Base-by-base conservation (phyloP, 2,329 filamentous ascomycete genomes). In the Colletotrichum abscissum region DNA sequence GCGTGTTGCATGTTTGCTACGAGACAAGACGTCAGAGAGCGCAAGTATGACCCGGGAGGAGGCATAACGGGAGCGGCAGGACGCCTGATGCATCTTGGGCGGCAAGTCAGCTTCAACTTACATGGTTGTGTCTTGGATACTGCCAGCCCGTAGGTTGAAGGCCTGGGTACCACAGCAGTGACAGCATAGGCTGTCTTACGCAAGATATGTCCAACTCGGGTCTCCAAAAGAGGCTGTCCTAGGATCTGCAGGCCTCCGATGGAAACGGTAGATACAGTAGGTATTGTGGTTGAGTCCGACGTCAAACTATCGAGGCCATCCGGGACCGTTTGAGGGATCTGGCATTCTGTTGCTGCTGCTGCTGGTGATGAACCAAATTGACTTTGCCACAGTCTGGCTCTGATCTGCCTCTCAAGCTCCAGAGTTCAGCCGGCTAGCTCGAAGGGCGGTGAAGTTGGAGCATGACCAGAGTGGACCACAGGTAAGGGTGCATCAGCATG, bases 21-120 rank as follows among this genome's bases (percentile, higher is more conserved):
- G 9, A 54, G 59, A 69, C 59, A 67, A n/a, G 42, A 60, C 55
- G 70, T 64, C 66, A 60, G 67, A 66, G 42, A 63, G 52, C 33
- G 26, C 28, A 19, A 28, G 38, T 55, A 22, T n/a, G 56, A 38
- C 33, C 57, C 70, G 55, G 42, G 54, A 60, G 54, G 38, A 60
- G 54, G 38, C 11, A 30, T 26, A 26, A 35, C 42, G 66, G 59
- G 70, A 69, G 70, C 66, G 52, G 59, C 24, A 60, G 63, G 55
- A 64, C 54, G 52, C 14, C 59, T 69, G 12, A n/a, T 55, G 54
- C 70, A 69, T 42, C 33, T 33, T 54, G 24, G 28, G 57, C 38
- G 65, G 58, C 65, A 63, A 60, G 46, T 57, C 57, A 69, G 42
- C n/a, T 56, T 22, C 33, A 11, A 46, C 30, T 28, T 57, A 24